Evolutionary conservation across 2,329 filamentous ascomycete genomes (phyloP).

Genomic region (Diaporthe citri): DNA sequence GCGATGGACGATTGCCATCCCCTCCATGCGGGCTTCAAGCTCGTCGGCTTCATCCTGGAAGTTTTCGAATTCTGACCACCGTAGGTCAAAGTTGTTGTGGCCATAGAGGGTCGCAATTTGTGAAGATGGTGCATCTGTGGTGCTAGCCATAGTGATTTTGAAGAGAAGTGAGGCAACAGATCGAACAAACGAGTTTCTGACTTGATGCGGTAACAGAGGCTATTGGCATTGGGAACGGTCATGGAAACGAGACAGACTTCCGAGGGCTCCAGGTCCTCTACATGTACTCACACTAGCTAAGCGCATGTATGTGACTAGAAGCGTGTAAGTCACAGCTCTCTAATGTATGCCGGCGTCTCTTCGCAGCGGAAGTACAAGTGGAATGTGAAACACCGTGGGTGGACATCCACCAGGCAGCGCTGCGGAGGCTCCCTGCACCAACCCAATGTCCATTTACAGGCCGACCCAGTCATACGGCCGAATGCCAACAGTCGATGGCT

Average conservation of each 20-base stretch:
- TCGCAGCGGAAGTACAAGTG: not conserved
- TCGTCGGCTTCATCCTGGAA: not conserved
- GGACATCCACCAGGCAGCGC: not conserved
- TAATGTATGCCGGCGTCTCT: not conserved
- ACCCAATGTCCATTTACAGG: not conserved
- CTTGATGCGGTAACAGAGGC: not conserved
- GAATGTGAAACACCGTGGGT: not conserved
- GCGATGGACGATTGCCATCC: not conserved
- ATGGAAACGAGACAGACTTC: not conserved
- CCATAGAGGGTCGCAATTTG: not conserved
- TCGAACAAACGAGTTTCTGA: not conserved
- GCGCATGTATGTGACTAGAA: not conserved
- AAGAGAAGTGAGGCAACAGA: not conserved
- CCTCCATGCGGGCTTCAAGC: not conserved
- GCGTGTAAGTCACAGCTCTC: not conserved
- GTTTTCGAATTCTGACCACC: slow-evolving; percentile 14
- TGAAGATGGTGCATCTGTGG: not conserved
- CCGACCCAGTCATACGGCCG: not conserved
- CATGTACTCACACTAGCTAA: not conserved
- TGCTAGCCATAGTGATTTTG: not conserved
- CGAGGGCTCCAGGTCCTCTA: not conserved
- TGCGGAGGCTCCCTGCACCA: not conserved
- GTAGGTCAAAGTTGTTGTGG: not conserved
- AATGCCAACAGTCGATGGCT: not conserved
- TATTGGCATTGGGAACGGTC: not conserved